A percentile compares a stretch with the other conserved stretches of the same genome.
Conservation (phyloP, 495 filamentous ascomycete species). For the Neurospora sublineolata region DNA sequence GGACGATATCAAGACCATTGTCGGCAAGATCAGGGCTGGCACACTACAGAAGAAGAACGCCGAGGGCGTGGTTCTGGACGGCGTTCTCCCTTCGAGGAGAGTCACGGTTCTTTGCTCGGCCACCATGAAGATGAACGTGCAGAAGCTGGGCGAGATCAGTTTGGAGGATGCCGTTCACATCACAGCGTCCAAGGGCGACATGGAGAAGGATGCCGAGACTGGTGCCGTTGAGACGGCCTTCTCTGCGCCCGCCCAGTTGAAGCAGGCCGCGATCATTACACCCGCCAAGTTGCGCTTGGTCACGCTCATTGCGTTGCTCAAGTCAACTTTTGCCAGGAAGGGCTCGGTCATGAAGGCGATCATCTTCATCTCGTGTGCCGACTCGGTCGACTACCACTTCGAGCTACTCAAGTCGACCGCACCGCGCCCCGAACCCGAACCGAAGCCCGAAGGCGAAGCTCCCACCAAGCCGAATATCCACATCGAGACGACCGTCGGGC, state of each 20-base stretch:
- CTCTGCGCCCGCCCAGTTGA: slow-evolving; percentile 81
- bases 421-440: slow-evolving; percentile 1
- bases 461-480: slow-evolving; percentile 14
- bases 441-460: slow-evolving; percentile 18
- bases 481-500: slow-evolving; percentile 30
- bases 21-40: slow-evolving; percentile 57
- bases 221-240: slow-evolving; percentile 48
- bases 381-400: slow-evolving; percentile 94
- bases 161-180: slow-evolving; percentile 86
- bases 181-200: slow-evolving; percentile 49
- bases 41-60: slow-evolving; percentile 26
- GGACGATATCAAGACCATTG: slow-evolving; percentile 67
- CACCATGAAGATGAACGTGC: slow-evolving; percentile 93
- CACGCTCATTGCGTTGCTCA: slow-evolving; percentile 69
- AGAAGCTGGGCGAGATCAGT: slow-evolving; percentile 84
- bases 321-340: slow-evolving; percentile 72
- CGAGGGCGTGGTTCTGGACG: slow-evolving; percentile 31
- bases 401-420: slow-evolving; percentile 60
- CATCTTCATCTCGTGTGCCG: slow-evolving; percentile 91
- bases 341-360: slow-evolving; percentile 90
- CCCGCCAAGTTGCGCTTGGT: slow-evolving; percentile 85
- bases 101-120: slow-evolving; percentile 91
- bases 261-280: slow-evolving; percentile 76
- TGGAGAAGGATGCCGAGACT: slow-evolving; percentile 30
- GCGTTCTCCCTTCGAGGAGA: slow-evolving; percentile 57